Evolutionary conservation across 2,329 filamentous ascomycete genomes (phyloP), one percentile per base, ranked within the genome.

Genomic region (Microdochium paspali): DNA sequence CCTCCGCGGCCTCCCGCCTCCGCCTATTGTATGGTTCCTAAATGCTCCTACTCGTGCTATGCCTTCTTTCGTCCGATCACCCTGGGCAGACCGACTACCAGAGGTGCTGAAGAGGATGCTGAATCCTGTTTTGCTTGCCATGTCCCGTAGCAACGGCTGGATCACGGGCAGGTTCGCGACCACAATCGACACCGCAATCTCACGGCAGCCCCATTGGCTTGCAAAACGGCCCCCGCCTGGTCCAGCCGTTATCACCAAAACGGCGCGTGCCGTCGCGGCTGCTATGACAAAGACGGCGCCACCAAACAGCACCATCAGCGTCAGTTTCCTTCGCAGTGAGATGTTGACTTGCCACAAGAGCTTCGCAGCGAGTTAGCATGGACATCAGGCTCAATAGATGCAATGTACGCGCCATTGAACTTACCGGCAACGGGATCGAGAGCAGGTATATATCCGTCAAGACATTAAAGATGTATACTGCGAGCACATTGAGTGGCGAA

Each of bases 221-320:
- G 59, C 56, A 1, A 43, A 25, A 10, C 52, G 28, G 12, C 53
- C 55, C 12, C 50, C 56, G 21, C 55, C 45, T 15, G 51, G 31
- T 4, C 54, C 55, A 20, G 50, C 51, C 35, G 35, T 40, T 9
- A 40, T 20, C 26, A 74, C 71, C 20, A 71, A 55, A 1, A 69
- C 66, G 39, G 68, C 72, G 44, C 73, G 70, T 18, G 76, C 59
- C 47, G 71, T 68, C 2, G 70, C 70, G 24, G 68, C 67, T 21
- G 69, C 65, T 57, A 73, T 73, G 45, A 74, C 65, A 53, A 76
- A 73, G 21, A 72, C 53, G 6, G 68, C 72, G 20, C 71, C 72
- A 46, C 67, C 66, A 55, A 76, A 76, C 42, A 76, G 62, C 13
- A 67, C 45, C 25, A 73, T 60, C 28, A 76, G 61, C 39, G 67